phyloP scores from a whole-genome alignment of 2,329 filamentous ascomycete genomes.

The Aspergillus puulaauensis region DNA sequence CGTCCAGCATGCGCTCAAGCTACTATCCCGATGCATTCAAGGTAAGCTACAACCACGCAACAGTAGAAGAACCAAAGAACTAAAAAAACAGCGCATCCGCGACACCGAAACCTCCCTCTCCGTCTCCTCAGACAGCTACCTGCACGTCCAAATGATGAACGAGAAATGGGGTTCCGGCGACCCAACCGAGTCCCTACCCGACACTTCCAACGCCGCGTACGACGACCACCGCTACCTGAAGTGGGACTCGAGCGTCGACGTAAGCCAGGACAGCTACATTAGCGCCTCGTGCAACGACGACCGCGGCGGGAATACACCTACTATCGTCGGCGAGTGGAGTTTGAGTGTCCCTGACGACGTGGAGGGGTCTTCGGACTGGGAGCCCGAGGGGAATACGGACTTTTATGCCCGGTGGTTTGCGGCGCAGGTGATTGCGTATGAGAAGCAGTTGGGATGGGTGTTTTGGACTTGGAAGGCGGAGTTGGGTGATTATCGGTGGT shows the following conservation, averaged over 20 bases:
- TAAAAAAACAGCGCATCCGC: conserved; percentile 44
- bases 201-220: conserved; percentile 49
- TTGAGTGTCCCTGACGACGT: conserved; percentile 53
- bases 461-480: conserved; percentile 63
- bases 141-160: conserved; percentile 26
- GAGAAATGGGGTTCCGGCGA: conserved; percentile 54
- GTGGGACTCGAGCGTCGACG: conserved; percentile 45
- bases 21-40: conserved; percentile 52
- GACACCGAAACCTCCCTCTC: conserved; percentile 47
- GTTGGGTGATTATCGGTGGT: conserved; percentile 37
- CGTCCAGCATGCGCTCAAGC: conserved; percentile 37
- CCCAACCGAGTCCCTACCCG: not conserved
- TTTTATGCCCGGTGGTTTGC: conserved; percentile 61
- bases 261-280: conserved; percentile 53
- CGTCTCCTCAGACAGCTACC: conserved; percentile 42
- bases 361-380: conserved; percentile 47
- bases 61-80: not conserved
- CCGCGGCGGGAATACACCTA: conserved; percentile 45
- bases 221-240: conserved; percentile 63
- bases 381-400: conserved; percentile 40
- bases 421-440: conserved; percentile 57
- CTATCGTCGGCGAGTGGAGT: conserved; percentile 61
- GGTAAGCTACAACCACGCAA: conserved; percentile 21
- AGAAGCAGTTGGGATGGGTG: conserved; percentile 54
- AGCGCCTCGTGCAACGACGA: conserved; percentile 51